Evolutionary conservation across 2,329 filamentous ascomycete species (phyloP).

Genomic region (Phoma sp.): DNA sequence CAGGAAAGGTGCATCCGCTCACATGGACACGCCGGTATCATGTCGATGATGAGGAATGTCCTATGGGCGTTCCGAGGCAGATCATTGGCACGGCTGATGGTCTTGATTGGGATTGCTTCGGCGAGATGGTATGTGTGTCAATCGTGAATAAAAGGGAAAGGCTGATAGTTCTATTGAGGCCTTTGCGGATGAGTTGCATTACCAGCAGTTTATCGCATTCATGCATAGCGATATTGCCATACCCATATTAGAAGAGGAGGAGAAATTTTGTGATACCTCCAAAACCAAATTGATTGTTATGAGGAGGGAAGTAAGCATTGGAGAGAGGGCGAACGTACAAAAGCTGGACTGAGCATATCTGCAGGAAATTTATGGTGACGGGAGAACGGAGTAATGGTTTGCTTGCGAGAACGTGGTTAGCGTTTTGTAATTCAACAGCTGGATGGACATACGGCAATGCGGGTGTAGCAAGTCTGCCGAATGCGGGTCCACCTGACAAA

Average conservation of each 20-base stretch:
- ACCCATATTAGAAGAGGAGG: constrained; percentile 23
- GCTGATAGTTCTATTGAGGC: not conserved
- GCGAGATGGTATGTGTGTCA: constrained; percentile 18
- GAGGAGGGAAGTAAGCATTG: constrained; percentile 19
- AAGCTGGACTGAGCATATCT: not conserved
- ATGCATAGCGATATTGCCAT: constrained; percentile 25
- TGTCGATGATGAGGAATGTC: constrained; percentile 21
- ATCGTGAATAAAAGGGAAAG: not conserved
- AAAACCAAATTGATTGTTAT: constrained; percentile 27
- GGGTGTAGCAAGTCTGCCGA: not conserved
- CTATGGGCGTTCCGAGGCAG: constrained; percentile 16
- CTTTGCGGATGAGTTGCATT: constrained; percentile 28
- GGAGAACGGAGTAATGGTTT: too few species aligned
- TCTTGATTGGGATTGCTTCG: constrained; percentile 31
- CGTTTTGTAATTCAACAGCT: too few species aligned
- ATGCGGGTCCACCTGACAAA: not conserved
- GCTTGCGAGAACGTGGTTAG: too few species aligned
- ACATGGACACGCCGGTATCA: constrained; percentile 28
- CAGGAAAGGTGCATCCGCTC: constrained; percentile 25
- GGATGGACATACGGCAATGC: too few species aligned
- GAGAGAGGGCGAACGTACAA: constrained; percentile 10
- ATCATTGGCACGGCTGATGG: constrained; percentile 20
- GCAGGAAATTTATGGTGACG: too few species aligned
- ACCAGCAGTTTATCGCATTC: constrained; percentile 30
- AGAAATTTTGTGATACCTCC: constrained; percentile 22